phyloP scores from a whole-genome alignment of 2,329 filamentous ascomycete species.

The Xylariaceae sp. region DNA sequence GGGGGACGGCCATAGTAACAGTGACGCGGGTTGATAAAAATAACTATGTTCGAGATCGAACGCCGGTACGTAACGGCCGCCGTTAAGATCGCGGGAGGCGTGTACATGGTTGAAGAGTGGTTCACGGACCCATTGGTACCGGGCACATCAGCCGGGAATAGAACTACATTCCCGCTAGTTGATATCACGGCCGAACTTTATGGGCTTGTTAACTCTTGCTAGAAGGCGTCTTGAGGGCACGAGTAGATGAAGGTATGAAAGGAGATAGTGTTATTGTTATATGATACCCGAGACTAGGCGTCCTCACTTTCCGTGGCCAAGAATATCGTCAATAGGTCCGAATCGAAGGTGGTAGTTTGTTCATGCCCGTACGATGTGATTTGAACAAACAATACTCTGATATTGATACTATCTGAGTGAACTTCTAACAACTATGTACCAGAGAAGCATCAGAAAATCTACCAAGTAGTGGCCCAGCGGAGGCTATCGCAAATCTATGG shows the following conservation, averaged over 20 bases:
- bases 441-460: too few species aligned
- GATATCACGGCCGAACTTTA: constrained; percentile 42
- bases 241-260: too few species aligned
- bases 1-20: too few species aligned
- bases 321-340: neutral
- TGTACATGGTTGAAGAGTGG: constrained; percentile 39
- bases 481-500: constrained; percentile 4
- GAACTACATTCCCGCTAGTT: constrained; percentile 39
- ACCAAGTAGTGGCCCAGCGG: constrained; percentile 4
- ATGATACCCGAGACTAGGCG: neutral
- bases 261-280: neutral
- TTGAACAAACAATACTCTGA: neutral
- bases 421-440: neutral
- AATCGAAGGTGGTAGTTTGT: neutral
- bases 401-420: neutral
- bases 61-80: constrained; percentile 33
- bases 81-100: constrained; percentile 35
- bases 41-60: too few species aligned
- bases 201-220: constrained; percentile 14
- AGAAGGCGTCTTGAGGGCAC: too few species aligned
- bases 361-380: too few species aligned
- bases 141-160: constrained; percentile 40
- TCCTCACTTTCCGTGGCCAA: too few species aligned
- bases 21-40: too few species aligned
- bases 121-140: constrained; percentile 36